phyloP scores from a whole-genome alignment of 805 yeast species.

The Saccharomycopsis babjevae region DNA sequence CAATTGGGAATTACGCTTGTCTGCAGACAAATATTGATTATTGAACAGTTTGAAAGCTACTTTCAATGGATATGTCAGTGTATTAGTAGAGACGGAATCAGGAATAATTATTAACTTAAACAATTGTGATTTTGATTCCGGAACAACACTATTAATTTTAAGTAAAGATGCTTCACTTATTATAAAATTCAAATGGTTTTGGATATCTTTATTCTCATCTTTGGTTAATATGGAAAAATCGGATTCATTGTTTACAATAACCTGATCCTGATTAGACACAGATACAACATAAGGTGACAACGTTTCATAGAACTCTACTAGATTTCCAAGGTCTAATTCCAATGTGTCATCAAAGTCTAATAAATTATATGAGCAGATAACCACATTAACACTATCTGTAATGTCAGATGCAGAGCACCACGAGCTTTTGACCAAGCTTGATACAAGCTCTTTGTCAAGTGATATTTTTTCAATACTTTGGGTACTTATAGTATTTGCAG shows the following conservation, averaged over 20 bases:
- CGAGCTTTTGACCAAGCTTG: not conserved
- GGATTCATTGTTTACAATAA: not conserved
- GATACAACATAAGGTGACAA: not conserved
- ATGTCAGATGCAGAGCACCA: not conserved
- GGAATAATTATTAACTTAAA: not conserved
- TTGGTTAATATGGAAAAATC: not conserved
- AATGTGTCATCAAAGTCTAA: not conserved
- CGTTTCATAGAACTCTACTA: not conserved
- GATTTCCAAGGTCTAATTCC: not conserved
- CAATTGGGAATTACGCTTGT: not conserved
- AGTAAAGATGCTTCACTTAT: not conserved
- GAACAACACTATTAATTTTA: not conserved
- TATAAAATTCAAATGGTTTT: not conserved
- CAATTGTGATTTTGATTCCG: not conserved
- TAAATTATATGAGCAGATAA: not conserved
- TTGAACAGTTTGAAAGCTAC: not conserved
- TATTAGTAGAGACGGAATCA: not conserved
- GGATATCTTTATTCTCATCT: not conserved
- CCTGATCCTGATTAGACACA: not conserved
- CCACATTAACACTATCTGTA: not conserved
- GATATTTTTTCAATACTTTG: not conserved
- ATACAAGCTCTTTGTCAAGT: not conserved
- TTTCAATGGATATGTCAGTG: not conserved
- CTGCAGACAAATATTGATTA: not conserved
- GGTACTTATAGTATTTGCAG: not conserved